Base-by-base conservation (phyloP, 2,329 filamentous ascomycete genomes). In the Xylaria polymorpha region DNA sequence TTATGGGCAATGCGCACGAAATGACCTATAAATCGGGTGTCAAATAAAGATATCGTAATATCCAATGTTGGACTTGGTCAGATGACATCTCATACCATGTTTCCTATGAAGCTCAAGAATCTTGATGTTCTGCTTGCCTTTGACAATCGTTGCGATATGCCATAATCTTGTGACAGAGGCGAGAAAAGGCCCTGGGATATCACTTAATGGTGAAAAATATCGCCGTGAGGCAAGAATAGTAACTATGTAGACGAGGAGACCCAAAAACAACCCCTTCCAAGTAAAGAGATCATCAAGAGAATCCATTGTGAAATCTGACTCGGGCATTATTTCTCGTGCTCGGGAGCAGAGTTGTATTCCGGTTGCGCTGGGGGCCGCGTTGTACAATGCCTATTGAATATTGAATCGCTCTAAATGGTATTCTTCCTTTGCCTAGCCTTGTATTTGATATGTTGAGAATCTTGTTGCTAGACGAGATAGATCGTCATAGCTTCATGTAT, bases 1-100 rank as follows among this genome's bases (percentile, higher is more conserved):
- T 84, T 80, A 32, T 79, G 76, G 6, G 77, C 76, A 39, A 84
- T 83, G 18, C 83, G 81, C 37, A 85, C 80, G 71, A 84, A 84
- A 39, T 78, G 72, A 1, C 79, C 78, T 80, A 51, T 20, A 43
- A 10, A 35, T 50, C 25, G 10, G 22, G 8, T 1, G 39, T 56
- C 8, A 44, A 48, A 8, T 46, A 20, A 20, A 7, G 43, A 32
- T 46, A 18, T 9, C 2, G 7, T 8, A 4, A 22, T 39, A 9
- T 15, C 4, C 6, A 63, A 5, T 46, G 14, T 22, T 5, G 14
- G 10, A 32, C 3, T 18, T 1, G 6, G 37, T 1, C 20, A 1
- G 41, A 25, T 9, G 32, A 35, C 9, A 14, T 46, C 9, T 29
- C 70, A 37, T 75, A 80, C 81, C 81, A 72, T 83, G 77, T 68